Percentiles rank a stretch among this genome's conserved stretches.
Conservation (phyloP, 1,284 basidiomycete genomes). For the Irpex sp. region DNA sequence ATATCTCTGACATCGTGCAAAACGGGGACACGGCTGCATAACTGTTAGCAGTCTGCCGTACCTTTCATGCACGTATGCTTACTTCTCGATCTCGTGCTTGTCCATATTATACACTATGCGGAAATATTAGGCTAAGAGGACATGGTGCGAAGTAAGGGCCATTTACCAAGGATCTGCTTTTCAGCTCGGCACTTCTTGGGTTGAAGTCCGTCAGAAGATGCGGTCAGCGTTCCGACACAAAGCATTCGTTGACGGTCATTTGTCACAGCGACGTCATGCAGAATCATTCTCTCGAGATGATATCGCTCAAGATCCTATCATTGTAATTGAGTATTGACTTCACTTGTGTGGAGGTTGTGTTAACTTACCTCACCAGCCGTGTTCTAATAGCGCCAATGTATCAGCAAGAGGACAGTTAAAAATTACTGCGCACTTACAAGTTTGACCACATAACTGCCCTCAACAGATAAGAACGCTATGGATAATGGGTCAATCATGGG, state of each 20-base stretch:
- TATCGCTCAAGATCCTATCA: slow-evolving; percentile 55
- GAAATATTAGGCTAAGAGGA: background rate
- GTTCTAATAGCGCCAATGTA: slow-evolving; percentile 33
- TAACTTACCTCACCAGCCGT: slow-evolving; percentile 41
- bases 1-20: slow-evolving; percentile 76
- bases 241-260: slow-evolving; percentile 63
- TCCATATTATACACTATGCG: slow-evolving; percentile 67
- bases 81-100: slow-evolving; percentile 65
- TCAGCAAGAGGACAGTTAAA: background rate
- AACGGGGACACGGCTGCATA: slow-evolving; percentile 67
- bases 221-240: slow-evolving; percentile 66
- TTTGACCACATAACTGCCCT: slow-evolving; percentile 47
- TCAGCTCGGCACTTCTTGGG: slow-evolving; percentile 73
- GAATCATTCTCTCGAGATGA: slow-evolving; percentile 59
- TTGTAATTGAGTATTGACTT: background rate
- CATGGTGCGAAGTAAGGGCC: background rate
- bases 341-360: background rate
- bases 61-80: slow-evolving; percentile 17
- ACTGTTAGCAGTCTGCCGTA: slow-evolving; percentile 3
- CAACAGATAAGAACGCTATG: slow-evolving; percentile 55
- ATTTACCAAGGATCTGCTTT: slow-evolving; percentile 71
- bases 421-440: slow-evolving; percentile 31
- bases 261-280: slow-evolving; percentile 73
- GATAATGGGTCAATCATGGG: background rate
- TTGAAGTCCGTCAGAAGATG: slow-evolving; percentile 58